A percentile compares a stretch with the other conserved stretches of the same genome.
These are phyloP conservation scores for Ustilago trichophora DNA, from an alignment of 1,284 basidiomycete genomes.

Conservation along the genomic window DNA sequence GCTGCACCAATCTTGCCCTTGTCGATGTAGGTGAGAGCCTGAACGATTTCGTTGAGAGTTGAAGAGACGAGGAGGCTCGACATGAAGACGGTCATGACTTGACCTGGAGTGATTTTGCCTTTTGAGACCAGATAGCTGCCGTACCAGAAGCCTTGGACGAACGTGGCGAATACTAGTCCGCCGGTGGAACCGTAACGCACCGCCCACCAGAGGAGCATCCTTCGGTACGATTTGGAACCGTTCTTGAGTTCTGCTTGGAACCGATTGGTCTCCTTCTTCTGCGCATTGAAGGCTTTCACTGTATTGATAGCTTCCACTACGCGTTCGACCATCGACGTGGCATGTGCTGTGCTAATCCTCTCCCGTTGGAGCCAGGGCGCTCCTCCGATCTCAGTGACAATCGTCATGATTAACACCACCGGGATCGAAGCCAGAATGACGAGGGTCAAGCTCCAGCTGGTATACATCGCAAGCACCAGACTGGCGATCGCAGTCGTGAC, in stretches of 20 bases:
- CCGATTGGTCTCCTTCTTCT: conserved; percentile 72
- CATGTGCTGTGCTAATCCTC: conserved; percentile 75
- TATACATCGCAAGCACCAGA: conserved; percentile 81
- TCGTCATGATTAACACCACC: conserved; percentile 76
- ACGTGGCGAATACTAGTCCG: conserved; percentile 81
- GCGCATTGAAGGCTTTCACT: conserved; percentile 94
- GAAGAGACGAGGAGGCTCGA: conserved; percentile 87
- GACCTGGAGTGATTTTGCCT: conserved; percentile 76
- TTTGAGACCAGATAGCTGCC: conserved; percentile 84
- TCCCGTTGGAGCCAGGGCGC: conserved; percentile 77
- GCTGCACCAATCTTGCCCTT: conserved; percentile 88
- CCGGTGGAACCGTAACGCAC: conserved; percentile 77
- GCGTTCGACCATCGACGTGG: conserved; percentile 82
- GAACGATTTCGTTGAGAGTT: conserved; percentile 85
- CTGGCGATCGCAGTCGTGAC: conserved; percentile 81
- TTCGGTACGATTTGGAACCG: conserved; percentile 69
- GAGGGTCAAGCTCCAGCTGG: conserved; percentile 84
- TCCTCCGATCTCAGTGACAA: conserved; percentile 73
- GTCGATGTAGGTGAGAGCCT: conserved; percentile 78
- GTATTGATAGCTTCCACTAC: conserved; percentile 83
- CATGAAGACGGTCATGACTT: conserved; percentile 96
- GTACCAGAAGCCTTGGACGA: conserved; percentile 97
- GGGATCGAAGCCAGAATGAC: conserved; percentile 93
- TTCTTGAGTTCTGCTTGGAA: conserved; percentile 70
- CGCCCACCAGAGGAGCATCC: conserved; percentile 79